Evolutionary conservation across 805 yeast genomes (phyloP), one percentile per base, ranked within the genome.

Genomic region (Groenewaldozyma tartarivorans): DNA sequence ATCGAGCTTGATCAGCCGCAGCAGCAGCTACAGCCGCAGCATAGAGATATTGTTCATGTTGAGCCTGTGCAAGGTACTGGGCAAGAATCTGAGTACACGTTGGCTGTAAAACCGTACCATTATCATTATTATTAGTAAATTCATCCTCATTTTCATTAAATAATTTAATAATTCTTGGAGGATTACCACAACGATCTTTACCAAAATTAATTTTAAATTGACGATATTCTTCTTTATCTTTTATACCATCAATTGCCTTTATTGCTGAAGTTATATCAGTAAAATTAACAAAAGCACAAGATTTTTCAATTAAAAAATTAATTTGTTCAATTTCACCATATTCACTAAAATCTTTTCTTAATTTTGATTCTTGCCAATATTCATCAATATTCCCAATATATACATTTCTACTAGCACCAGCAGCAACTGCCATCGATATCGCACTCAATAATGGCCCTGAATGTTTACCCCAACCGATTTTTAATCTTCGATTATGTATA

Each of bases 401-500:
- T 35, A 90, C 84, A 56, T 92, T 90, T 62, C 98, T 75, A 17
- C 92, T 78, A 0, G 96, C 97, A 32, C 97, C 97, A 48, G 84
- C 81, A 18, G 92, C 79, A 20, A 88, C 95, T 0, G 96, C 96
- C 43, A 83, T 66, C 5, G 88, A 81, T 43, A 90, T 71, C 2
- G 94, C 87, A 50, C 84, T 82, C 7, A 94, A 79, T 48, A 90
- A 69, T 1, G 95, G 87, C 7, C 97, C 97, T 4, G 94, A 79
- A 57, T 90, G 96, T 62, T 86, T 88, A 36, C 97, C 98, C 97
- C 98, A 90, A 17, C 96, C 96, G 42, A 90, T 87, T 59, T 84
- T 85, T 50, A 90, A 81, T 54, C 88, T 74, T 54, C 94, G 73
- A 58, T 80, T 81, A 57, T 84, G 94, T 45, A 90, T 81, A 16